Conservation (phyloP, 257 asterid species). For the Solanum lycopersicoides region DNA sequence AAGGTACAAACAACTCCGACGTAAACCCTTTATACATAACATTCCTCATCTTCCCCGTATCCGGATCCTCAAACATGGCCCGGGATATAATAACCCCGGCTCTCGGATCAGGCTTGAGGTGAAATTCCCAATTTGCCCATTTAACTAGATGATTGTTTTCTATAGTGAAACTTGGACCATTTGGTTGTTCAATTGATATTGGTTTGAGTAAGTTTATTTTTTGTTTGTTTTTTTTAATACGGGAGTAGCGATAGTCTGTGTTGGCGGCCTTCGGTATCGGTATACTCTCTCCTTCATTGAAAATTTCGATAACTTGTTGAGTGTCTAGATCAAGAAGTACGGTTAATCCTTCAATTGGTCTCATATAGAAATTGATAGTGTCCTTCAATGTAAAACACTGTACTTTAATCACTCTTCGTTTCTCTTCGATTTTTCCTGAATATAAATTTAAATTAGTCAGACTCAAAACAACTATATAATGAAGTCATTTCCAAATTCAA, state of each 20-base stretch:
- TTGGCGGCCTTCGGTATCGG: constrained; percentile 76
- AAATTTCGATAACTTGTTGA: constrained; percentile 43
- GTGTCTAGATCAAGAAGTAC: constrained; percentile 78
- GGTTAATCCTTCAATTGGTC: constrained; percentile 91
- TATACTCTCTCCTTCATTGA: constrained; percentile 51
- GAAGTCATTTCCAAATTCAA: not conserved
- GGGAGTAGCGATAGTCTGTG: constrained; percentile 69
- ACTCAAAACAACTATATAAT: too few species aligned
- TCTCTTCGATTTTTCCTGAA: constrained; percentile 62
- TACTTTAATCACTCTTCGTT: constrained; percentile 62
- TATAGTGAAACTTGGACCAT: constrained; percentile 82
- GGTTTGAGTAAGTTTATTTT: constrained; percentile 48
- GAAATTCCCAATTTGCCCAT: constrained; percentile 99
- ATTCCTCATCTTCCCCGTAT: constrained; percentile 49
- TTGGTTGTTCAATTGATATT: constrained; percentile 89
- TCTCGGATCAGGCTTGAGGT: constrained; percentile 80
- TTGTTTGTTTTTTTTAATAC: constrained; percentile 45
- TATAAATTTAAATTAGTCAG: not conserved
- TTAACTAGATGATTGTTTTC: constrained; percentile 55
- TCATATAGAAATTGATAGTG: constrained; percentile 93
- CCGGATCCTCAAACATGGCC: constrained; percentile 54
- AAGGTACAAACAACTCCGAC: constrained; percentile 84
- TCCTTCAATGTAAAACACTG: constrained; percentile 74
- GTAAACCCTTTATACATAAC: constrained; percentile 86
- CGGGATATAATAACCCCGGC: constrained; percentile 75